Evolutionary conservation across 163 green algal genomes (phyloP).

Genomic region (Scenedesmus sp.): DNA sequence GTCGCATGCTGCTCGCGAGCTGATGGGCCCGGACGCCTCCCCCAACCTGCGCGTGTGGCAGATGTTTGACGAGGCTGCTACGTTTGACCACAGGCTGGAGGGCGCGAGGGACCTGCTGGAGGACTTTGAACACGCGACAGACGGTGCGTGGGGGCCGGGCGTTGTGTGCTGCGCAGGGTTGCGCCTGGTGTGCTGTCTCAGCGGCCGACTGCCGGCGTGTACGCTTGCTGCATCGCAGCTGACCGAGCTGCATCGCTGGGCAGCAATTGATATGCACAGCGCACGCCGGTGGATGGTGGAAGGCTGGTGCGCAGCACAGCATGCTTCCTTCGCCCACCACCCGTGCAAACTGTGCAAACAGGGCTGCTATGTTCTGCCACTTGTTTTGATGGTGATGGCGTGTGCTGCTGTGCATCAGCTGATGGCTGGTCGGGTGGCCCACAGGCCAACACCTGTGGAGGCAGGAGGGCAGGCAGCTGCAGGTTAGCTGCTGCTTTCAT

Average conservation of each 20-base stretch:
- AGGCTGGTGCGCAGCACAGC: not conserved
- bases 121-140: conserved; percentile 31
- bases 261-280: too few species aligned
- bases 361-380: not conserved
- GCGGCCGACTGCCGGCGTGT: not conserved
- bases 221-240: not conserved
- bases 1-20: not conserved
- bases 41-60: conserved; percentile 48
- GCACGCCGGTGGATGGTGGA: not conserved
- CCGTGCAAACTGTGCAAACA: not conserved
- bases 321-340: too few species aligned
- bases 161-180: not conserved
- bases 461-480: too few species aligned
- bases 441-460: too few species aligned
- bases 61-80: conserved; percentile 43
- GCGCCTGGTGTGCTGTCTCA: not conserved
- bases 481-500: too few species aligned
- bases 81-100: conserved; percentile 38
- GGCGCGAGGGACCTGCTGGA: not conserved
- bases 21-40: not conserved
- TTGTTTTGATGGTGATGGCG: not conserved
- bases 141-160: too few species aligned
- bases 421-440: too few species aligned
- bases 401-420: too few species aligned
- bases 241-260: too few species aligned